A percentile compares a stretch with the other conserved stretches of the same genome.
Conservation (phyloP, 345 rosid genomes). For the Melaleuca alternifolia region DNA sequence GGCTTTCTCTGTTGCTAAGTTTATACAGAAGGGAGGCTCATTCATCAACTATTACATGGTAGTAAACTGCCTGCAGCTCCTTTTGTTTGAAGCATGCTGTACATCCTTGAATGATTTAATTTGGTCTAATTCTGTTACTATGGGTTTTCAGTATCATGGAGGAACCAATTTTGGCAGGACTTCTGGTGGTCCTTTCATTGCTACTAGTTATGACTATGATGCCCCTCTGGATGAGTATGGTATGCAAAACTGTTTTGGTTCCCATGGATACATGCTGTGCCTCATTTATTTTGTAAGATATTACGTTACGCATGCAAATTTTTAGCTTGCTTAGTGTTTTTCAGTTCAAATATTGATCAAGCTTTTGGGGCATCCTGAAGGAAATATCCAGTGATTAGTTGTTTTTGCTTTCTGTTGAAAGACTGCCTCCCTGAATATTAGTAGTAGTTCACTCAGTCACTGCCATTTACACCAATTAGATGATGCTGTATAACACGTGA, state of each 20-base stretch:
- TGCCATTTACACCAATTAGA: not conserved
- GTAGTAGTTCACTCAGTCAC: not conserved
- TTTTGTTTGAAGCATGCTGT: not conserved
- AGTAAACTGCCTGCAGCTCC: not conserved
- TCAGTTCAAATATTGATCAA: not conserved
- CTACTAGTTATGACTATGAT: constrained; percentile 96
- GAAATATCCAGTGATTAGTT: not conserved
- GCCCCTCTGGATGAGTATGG: constrained; percentile 99
- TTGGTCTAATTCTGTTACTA: not conserved
- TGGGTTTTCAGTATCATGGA: constrained; percentile 67
- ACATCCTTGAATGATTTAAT: not conserved
- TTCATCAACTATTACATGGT: constrained; percentile 96
- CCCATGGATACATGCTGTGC: not conserved
- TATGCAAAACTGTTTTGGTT: constrained; percentile 11
- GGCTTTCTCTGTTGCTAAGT: constrained; percentile 93
- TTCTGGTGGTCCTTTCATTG: constrained; percentile 99
- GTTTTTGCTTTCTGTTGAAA: not conserved
- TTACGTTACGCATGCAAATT: not conserved
- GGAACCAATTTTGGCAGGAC: constrained; percentile 99
- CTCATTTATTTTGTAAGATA: not conserved
- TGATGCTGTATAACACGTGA: not conserved
- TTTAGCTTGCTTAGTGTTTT: not conserved
- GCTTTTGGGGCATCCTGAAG: not conserved
- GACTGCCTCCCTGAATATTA: not conserved
- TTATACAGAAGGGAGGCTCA: constrained; percentile 95